Evolutionary conservation across 768 basidiomycete genomes (phyloP), one percentile per base, ranked within the genome.

Genomic region (Clitopilus hobsonii): DNA sequence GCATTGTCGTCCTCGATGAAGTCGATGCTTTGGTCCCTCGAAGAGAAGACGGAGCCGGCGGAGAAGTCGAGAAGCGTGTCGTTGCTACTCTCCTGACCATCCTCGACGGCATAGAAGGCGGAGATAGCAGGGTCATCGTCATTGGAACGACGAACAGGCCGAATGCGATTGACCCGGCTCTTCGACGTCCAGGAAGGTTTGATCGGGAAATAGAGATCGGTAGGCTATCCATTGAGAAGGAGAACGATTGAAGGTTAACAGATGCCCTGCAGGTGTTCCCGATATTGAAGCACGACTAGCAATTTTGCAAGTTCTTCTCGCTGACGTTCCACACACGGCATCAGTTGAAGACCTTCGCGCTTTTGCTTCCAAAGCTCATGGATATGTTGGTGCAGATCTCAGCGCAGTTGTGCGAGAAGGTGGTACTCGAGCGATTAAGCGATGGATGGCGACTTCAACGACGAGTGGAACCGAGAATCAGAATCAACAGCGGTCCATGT

Each of bases 121-220:
- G 70, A 4, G 68, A 69, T 20, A 80, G 74, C 16, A 79, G 89
- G 57, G 91, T 99, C 11, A 89, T 98, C 3, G 92, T 99, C 29
- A 91, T 99, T 57, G 97, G 93, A 0, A 97, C 97, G 0, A 98
- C 94, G 1, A 97, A 98, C 68, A 78, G 94, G 20, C 94, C 92
- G 5, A 97, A 98, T 63, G 91, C 94, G 8, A 94, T 98, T 51
- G 94, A 98, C 67, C 94, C 95, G 41, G 94, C 94, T 0, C 73
- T 98, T 51, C 75, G 94, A 49, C 73, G 94, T 27, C 94, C 94
- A 13, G 94, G 94, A 3, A 75, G 94, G 57, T 96, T 98, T 64
- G 94, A 98, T 69, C 78, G 92, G 58, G 96, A 98, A 69, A 89
- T 98, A 41, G 96, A 98, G 67, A 94, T 98, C 58, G 94, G 95